Evolutionary conservation across 2,329 filamentous ascomycete species (phyloP).

Genomic region (Calycina herbarum): DNA sequence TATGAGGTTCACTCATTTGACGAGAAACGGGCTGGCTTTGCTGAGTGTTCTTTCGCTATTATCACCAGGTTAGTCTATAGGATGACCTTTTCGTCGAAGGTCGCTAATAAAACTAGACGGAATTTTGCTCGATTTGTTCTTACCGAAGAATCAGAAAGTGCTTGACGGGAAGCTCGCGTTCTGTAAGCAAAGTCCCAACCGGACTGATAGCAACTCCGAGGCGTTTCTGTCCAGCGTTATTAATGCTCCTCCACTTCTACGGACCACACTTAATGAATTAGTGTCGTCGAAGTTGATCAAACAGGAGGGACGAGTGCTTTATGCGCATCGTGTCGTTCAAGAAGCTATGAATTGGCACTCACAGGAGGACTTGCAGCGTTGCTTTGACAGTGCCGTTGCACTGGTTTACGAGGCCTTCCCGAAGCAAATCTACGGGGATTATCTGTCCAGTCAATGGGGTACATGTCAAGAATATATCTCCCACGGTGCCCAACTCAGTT

Average conservation of each 20-base stretch:
- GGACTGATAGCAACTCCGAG: too few species aligned
- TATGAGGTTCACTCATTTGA: too few species aligned
- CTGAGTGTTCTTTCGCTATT: too few species aligned
- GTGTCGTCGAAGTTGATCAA: slow-evolving; percentile 23
- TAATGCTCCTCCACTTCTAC: slow-evolving; percentile 14
- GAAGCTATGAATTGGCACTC: slow-evolving; percentile 29
- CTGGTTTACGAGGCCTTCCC: slow-evolving; percentile 28
- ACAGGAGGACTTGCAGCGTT: slow-evolving; percentile 20
- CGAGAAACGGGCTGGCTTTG: too few species aligned
- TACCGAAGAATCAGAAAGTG: too few species aligned
- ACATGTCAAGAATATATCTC: slow-evolving; percentile 22
- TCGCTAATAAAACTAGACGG: too few species aligned
- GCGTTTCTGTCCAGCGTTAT: slow-evolving; percentile 7
- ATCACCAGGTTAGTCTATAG: too few species aligned
- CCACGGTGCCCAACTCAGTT: slow-evolving; percentile 16
- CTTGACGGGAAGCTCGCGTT: too few species aligned
- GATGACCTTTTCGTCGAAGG: too few species aligned
- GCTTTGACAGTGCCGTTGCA: slow-evolving; percentile 20
- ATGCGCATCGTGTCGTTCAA: slow-evolving; percentile 28
- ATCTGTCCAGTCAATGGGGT: slow-evolving; percentile 15
- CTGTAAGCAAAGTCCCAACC: too few species aligned
- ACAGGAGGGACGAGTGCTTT: slow-evolving; percentile 22
- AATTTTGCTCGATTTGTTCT: too few species aligned
- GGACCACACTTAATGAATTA: slow-evolving; percentile 22
- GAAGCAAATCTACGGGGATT: slow-evolving; percentile 15